Percentiles rank a stretch among this genome's conserved stretches.
Evolutionary conservation across 2,329 filamentous ascomycete species (phyloP).

Genomic region (Aspergillus transmontanensis): DNA sequence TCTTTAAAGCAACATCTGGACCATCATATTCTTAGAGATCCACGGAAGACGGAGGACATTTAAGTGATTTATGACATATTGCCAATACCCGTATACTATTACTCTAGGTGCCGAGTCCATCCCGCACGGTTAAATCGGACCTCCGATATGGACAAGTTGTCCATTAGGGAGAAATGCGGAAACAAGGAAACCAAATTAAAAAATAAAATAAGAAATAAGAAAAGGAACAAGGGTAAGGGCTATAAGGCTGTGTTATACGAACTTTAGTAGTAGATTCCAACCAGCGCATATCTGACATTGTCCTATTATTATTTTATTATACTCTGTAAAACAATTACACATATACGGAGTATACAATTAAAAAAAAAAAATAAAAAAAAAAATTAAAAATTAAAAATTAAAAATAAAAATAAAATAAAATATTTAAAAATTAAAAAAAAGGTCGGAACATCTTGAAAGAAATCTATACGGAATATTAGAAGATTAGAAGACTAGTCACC

Average conservation of each 20-base stretch:
- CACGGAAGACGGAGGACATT: not conserved
- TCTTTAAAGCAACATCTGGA: not conserved
- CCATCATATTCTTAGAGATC: not conserved
- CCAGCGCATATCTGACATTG: not conserved
- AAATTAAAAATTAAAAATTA: not conserved
- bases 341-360: not conserved
- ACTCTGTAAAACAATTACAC: not conserved
- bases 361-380: not conserved
- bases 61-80: not conserved
- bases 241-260: conserved; percentile 1
- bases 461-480: not conserved
- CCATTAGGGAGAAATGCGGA: not conserved
- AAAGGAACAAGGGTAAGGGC: not conserved
- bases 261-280: not conserved
- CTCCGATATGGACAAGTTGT: conserved; percentile 5
- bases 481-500: not conserved
- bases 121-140: conserved; percentile 15
- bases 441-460: not conserved
- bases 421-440: not conserved
- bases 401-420: not conserved
- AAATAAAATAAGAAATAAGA: not conserved
- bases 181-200: not conserved
- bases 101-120: conserved; percentile 5
- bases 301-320: not conserved
- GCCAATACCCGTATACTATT: not conserved